Evolutionary conservation across 192 early-diverging fungal genomes (phyloP).

Genomic region (Backusella psychrophila): DNA sequence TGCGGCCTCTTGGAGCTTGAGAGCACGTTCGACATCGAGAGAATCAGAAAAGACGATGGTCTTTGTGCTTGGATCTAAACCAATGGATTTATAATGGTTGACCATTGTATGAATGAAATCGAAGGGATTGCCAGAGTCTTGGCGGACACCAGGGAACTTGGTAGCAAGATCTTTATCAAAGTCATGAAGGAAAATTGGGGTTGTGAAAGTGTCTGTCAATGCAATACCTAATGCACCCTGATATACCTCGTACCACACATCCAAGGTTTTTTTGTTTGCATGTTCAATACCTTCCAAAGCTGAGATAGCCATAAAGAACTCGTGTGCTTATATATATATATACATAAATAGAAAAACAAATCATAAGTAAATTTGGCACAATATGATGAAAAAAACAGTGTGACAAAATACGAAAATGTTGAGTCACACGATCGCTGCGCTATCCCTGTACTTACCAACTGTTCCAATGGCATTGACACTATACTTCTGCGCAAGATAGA

Average conservation of each 20-base stretch:
- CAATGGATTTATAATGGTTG: conserved; percentile 52
- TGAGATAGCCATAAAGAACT: conserved; percentile 76
- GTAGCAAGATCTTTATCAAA: conserved; percentile 54
- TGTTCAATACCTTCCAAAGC: conserved; percentile 58
- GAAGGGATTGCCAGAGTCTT: conserved; percentile 72
- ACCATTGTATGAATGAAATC: conserved; percentile 56
- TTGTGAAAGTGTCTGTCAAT: conserved; percentile 73
- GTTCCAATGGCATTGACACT: conserved; percentile 44
- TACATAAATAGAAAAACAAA: conserved; percentile 22
- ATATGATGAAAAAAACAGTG: background rate
- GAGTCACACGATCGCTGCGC: background rate
- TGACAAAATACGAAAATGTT: background rate
- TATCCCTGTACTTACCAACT: conserved; percentile 27
- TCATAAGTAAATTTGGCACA: conserved; percentile 32
- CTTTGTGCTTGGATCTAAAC: conserved; percentile 60
- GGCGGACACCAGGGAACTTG: conserved; percentile 58
- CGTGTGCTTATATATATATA: conserved; percentile 52
- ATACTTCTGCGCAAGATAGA: conserved; percentile 58
- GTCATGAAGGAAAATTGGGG: conserved; percentile 58
- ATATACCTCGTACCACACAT: conserved; percentile 60
- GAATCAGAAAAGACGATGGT: conserved; percentile 71
- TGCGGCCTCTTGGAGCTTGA: conserved; percentile 47
- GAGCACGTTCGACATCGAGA: conserved; percentile 49
- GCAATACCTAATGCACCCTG: conserved; percentile 59
- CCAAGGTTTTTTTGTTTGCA: conserved; percentile 59